Evolutionary conservation across 441 rosid species (phyloP), one percentile per base, ranked within the genome.

Genomic region (Syzygium syzygioides): DNA sequence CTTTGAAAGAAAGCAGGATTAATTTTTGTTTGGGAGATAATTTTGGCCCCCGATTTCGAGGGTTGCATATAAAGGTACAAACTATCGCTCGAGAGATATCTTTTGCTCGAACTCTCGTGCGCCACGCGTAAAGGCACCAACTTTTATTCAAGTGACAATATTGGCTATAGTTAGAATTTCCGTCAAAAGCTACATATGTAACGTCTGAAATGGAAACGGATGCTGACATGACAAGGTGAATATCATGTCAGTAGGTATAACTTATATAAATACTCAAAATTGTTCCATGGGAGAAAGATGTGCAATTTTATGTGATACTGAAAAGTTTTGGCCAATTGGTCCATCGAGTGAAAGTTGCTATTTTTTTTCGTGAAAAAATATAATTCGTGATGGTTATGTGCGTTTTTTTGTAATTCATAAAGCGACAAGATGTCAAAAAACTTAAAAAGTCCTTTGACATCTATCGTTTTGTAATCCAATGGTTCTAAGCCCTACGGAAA

Each of bases 171-270:
- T 15, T 64, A 8, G 3, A 64, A 15, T 30, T n/a, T 30, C 15
- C 15, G 1, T 30, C 1, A n/a, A 30, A 64, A 14, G 3, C 2
- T 8, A 1, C 34, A 15, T 7, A 30, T 15, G 4, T 64, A 5
- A 64, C 6, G 0, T 64, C 0, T 4, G 1, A 64, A 2, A 30
- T 64, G 1, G 3, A 30, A 30, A 30, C 0, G 0, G 1, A 64
- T 30, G 20, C 3, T 15, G 3, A 30, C 37, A 1, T 30, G 23
- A 30, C 4, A 64, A 64, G 19, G 4, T 30, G 1, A 30, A 30
- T 64, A 0, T 2, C 1, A 15, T 17, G 12, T 30, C 1, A 0
- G 9, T 0, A 4, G 0, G 7, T 64, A 30, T 30, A 30, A 2
- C 18, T 30, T 15, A 30, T 3, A 7, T 14, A 64, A 64, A 15